phyloP scores from a whole-genome alignment of 2,329 filamentous ascomycete species.

The Hypoxylon sp. region DNA sequence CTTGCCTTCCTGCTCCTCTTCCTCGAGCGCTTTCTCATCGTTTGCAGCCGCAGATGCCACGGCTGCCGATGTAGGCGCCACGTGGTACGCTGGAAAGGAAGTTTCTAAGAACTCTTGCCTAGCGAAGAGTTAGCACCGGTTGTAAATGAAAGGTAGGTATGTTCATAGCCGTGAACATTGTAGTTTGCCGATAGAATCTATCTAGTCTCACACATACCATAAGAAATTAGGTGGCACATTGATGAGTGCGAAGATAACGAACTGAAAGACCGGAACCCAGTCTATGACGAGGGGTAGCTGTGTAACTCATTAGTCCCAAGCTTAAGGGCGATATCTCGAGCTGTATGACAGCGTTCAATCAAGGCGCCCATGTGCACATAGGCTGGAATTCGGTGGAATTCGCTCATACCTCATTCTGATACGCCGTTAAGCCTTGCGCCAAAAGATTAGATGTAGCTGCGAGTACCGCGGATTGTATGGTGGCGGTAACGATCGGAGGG shows the following conservation, averaged over 20 bases:
- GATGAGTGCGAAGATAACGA: slow-evolving; percentile 79
- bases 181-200: background rate
- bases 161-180: background rate
- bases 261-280: slow-evolving; percentile 79
- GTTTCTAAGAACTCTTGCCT: slow-evolving; percentile 84
- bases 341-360: slow-evolving; percentile 22
- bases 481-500: slow-evolving; percentile 71
- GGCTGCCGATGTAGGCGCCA: slow-evolving; percentile 59
- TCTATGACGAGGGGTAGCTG: slow-evolving; percentile 75
- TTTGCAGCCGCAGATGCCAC: slow-evolving; percentile 58
- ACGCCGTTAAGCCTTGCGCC: slow-evolving; percentile 78
- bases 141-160: background rate
- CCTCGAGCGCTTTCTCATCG: slow-evolving; percentile 60
- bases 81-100: slow-evolving; percentile 76
- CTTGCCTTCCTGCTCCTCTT: slow-evolving; percentile 55
- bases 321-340: background rate
- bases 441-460: slow-evolving; percentile 79
- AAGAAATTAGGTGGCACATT: slow-evolving; percentile 86
- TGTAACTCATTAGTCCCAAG: slow-evolving; percentile 16
- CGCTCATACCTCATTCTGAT: slow-evolving; percentile 69
- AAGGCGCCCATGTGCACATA: background rate
- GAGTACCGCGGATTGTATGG: slow-evolving; percentile 76
- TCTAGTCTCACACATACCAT: slow-evolving; percentile 68
- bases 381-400: slow-evolving; percentile 2
- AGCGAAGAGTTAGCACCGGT: slow-evolving; percentile 41